Evolutionary conservation across 116 monocot species (phyloP).

Genomic region (Thalassia testudinum): DNA sequence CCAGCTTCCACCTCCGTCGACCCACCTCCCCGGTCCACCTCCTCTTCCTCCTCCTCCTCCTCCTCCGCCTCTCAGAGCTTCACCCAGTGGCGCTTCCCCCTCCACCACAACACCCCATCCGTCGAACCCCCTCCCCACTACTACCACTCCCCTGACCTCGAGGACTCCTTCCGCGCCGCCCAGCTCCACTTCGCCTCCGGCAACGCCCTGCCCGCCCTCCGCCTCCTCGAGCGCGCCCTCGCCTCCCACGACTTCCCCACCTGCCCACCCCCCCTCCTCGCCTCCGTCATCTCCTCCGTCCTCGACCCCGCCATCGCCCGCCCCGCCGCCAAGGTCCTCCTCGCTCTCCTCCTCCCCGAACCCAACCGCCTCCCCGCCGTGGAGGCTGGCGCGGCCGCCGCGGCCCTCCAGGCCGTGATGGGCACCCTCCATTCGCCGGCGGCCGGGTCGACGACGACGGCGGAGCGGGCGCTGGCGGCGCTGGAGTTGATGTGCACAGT

Average conservation of each 20-base stretch:
- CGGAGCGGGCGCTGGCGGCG: constrained; percentile 46
- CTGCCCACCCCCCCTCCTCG: constrained; percentile 30
- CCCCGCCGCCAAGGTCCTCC: constrained; percentile 66
- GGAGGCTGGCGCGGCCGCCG: constrained; percentile 42
- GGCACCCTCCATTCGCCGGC: too few species aligned
- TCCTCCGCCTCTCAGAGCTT: constrained; percentile 90
- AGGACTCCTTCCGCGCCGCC: constrained; percentile 26
- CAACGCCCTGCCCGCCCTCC: constrained; percentile 23
- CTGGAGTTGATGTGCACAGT: constrained; percentile 79
- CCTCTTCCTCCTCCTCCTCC: constrained; percentile 73
- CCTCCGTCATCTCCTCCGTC: constrained; percentile 38
- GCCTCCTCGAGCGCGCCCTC: constrained; percentile 37
- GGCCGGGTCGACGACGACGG: constrained; percentile 12
- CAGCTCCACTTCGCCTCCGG: constrained; percentile 47
- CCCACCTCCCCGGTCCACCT: neutral
- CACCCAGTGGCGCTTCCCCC: constrained; percentile 96
- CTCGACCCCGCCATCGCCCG: constrained; percentile 34
- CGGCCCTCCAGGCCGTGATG: constrained; percentile 33
- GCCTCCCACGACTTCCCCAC: constrained; percentile 4
- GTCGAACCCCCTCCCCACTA: constrained; percentile 1
- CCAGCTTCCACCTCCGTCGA: neutral
- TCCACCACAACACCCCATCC: constrained; percentile 10
- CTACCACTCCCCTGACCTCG: constrained; percentile 4
- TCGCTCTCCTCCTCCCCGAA: constrained; percentile 56
- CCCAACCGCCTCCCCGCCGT: constrained; percentile 47